These are phyloP conservation scores for Syzygium aromaticum DNA, from an alignment of 345 rosid species.

Conservation along the genomic window DNA sequence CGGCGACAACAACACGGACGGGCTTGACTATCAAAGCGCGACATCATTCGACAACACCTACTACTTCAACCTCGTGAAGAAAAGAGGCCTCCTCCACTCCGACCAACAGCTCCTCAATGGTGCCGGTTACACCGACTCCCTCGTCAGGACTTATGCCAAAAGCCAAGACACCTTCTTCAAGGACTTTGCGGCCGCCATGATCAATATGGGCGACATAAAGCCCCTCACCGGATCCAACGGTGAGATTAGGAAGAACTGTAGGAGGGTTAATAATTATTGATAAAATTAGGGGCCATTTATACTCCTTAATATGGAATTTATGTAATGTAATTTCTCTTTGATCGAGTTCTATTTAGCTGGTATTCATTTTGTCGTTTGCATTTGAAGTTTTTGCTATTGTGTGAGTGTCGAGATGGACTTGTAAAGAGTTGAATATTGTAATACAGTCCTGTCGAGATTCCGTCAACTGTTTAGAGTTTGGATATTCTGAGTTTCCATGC, in stretches of 20 bases:
- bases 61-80: conserved; percentile 36
- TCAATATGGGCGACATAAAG: conserved; percentile 7
- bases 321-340: not conserved
- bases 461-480: not conserved
- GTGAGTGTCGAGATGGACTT: not conserved
- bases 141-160: conserved; percentile 29
- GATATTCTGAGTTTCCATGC: not conserved
- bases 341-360: not conserved
- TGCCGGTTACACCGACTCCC: conserved; percentile 24
- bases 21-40: conserved; percentile 44
- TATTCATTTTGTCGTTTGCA: not conserved
- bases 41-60: conserved; percentile 47
- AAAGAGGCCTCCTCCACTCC: conserved; percentile 41
- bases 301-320: not conserved
- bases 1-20: conserved; percentile 22
- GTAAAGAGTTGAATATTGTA: not conserved
- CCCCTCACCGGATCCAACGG: conserved; percentile 1
- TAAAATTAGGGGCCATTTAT: not conserved
- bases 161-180: conserved; percentile 13
- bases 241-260: conserved; percentile 2
- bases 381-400: not conserved
- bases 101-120: conserved; percentile 43
- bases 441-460: not conserved
- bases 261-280: not conserved
- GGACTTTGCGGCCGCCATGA: conserved; percentile 2